Evolutionary conservation across 106 monocot genomes (phyloP), one percentile per base, ranked within the genome.

Genomic region (Posidonia australis): DNA sequence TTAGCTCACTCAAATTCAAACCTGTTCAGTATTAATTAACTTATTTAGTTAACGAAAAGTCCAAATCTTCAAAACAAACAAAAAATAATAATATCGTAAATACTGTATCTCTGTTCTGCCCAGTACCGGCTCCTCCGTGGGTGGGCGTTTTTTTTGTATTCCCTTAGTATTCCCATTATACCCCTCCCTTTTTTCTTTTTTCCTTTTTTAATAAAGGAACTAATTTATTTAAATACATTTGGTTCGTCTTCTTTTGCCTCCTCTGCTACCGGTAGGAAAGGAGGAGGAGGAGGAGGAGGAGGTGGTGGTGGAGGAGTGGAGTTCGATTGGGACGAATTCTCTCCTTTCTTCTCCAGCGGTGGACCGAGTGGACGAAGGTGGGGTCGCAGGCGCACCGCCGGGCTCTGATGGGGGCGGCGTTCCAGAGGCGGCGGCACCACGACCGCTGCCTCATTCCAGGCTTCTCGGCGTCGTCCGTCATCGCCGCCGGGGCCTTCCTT

Each of bases 401-500:
- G 20, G 42, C 45, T 9, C 26, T 60, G 44, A 32, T 36, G 36
- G 36, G 9, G 57, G 57, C 25, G 57, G 57, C 26, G 57, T 62
- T 62, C 65, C 76, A 60, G 63, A 71, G 86, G 67, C 81, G 91
- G 70, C 81, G 84, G 49, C 76, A 68, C 49, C 71, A 63, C 48
- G 27, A 64, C 48, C 51, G 64, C n/a, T 72, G 76, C 72, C 67
- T 54, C 58, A 10, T 75, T 26, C 63, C 55, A 20, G 69, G 27
- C 12, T 7, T 70, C 19, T 57, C 68, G 24, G 36, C 56, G 22
- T 53, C 69, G 43, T 43, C 82, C 36, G 26, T 67, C 49, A 46
- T 69, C 68, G 14, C 58, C 68, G 74, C 70, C 25, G 65, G 69
- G 29, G 55, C 42, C 11, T n/a, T 80, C 44, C 18, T 81, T 56